A percentile compares a stretch with the other conserved stretches of the same genome.
Evolutionary conservation across 2,329 filamentous ascomycete genomes (phyloP).

Genomic region (Trichoderma afroharzianum): DNA sequence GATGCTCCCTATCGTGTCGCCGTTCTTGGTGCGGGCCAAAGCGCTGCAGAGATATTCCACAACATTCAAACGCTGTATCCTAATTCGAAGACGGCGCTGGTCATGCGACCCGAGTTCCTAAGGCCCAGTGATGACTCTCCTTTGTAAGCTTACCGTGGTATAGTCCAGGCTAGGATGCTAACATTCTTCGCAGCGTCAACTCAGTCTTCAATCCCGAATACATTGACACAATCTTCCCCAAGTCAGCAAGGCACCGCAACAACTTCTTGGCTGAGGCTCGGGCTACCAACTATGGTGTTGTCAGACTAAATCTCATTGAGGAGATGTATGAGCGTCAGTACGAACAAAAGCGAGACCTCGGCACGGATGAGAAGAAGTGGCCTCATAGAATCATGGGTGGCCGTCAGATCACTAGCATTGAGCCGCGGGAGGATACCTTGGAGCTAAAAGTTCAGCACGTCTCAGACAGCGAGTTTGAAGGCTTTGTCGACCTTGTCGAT

Average conservation of each 20-base stretch:
- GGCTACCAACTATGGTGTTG: slow-evolving; percentile 91
- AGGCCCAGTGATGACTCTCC: slow-evolving; percentile 93
- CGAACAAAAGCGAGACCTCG: slow-evolving; percentile 70
- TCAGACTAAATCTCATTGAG: slow-evolving; percentile 86
- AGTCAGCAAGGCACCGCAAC: slow-evolving; percentile 59
- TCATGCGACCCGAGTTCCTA: slow-evolving; percentile 80
- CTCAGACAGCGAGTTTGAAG: slow-evolving; percentile 38
- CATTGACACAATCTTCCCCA: slow-evolving; percentile 71
- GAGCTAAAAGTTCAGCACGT: slow-evolving; percentile 55
- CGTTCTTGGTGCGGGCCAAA: slow-evolving; percentile 86
- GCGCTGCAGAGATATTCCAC: slow-evolving; percentile 91
- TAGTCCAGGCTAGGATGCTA: slow-evolving; percentile 20
- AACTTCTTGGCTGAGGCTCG: slow-evolving; percentile 64
- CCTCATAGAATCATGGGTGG: slow-evolving; percentile 74
- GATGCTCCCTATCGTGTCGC: slow-evolving; percentile 67
- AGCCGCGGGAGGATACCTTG: slow-evolving; percentile 49
- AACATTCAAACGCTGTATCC: slow-evolving; percentile 81
- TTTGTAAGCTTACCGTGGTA: slow-evolving; percentile 58
- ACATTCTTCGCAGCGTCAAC: slow-evolving; percentile 67
- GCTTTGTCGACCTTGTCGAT: slow-evolving; percentile 34
- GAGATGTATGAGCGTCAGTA: slow-evolving; percentile 85
- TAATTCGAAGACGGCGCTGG: slow-evolving; percentile 69
- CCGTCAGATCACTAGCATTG: slow-evolving; percentile 62
- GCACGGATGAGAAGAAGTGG: slow-evolving; percentile 68
- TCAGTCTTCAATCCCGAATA: slow-evolving; percentile 91